Evolutionary conservation across 2,329 filamentous ascomycete genomes (phyloP), one percentile per base, ranked within the genome.

Genomic region (Aspergillus sp.): DNA sequence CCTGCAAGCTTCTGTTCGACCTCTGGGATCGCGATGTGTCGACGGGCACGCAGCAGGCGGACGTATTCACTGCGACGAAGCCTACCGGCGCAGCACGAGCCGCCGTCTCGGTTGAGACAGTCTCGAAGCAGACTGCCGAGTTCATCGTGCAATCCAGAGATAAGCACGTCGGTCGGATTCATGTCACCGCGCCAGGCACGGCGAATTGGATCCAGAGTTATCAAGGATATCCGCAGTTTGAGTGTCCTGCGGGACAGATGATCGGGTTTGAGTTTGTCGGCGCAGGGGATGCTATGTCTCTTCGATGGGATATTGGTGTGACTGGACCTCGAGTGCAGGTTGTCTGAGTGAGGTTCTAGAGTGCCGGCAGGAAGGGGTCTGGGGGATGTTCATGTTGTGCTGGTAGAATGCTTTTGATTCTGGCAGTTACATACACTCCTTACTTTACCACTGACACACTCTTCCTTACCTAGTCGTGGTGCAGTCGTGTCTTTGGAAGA

Each of bases 191-290:
- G 1, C 57, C 61, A 1, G 60, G 62, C 1, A 43, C 41, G 11
- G 61, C 61, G 10, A 54, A 54, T 10, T 65, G 62, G 62, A 47
- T 60, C 26, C 17, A 49, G 41, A 48, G 55, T 1, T 63, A 55
- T 32, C 41, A 56, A 9, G 58, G 59, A 1, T 57, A 57, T 45
- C 63, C 63, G 3, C 49, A 56, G 42, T 65, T 65, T 53, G 47
- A 51, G 7, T 64, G 61, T 42, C 61, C 59, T 17, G 59, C 53
- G 7, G 56, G 53, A 2, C n/a, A 57, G 51, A 30, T 60, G 38
- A 47, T 63, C 33, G 63, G 56, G 13, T 54, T 60, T 47, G 63
- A 65, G 50, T 63, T 61, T 57, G 63, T 65, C 16, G 63, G 63
- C 2, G 63, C 56, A 4, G 55, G 54, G 16, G 63, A 65, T 50